A percentile compares a stretch with the other conserved stretches of the same genome.
phyloP scores from a whole-genome alignment of 2,329 filamentous ascomycete genomes.

The Pseudocercospora fijiensis region DNA sequence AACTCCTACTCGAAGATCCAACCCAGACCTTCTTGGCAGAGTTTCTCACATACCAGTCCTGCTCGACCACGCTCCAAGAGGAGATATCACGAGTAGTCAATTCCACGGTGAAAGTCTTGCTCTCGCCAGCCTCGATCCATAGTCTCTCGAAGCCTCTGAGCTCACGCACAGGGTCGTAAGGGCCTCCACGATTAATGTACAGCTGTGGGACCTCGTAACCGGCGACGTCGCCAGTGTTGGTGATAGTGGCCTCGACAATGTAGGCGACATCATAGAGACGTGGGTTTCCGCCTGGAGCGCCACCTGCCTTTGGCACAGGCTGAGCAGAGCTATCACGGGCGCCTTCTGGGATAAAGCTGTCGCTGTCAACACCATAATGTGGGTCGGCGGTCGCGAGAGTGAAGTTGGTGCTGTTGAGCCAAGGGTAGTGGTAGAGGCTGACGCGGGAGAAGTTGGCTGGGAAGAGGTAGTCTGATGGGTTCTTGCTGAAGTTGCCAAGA shows the following conservation, averaged over 20 bases:
- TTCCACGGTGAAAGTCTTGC: constrained; percentile 38
- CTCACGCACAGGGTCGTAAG: constrained; percentile 44
- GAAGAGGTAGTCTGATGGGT: constrained; percentile 56
- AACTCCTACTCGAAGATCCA: constrained; percentile 57
- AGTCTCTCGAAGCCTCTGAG: constrained; percentile 39
- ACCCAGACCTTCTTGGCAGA: constrained; percentile 59
- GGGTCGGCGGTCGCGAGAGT: constrained; percentile 56
- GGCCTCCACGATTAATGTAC: constrained; percentile 52
- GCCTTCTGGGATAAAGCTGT: constrained; percentile 58
- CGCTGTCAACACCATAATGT: constrained; percentile 57
- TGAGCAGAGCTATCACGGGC: constrained; percentile 58
- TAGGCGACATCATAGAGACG: constrained; percentile 67
- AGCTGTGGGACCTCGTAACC: constrained; percentile 57
- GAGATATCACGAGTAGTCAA: constrained; percentile 49
- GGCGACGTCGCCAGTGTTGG: constrained; percentile 52
- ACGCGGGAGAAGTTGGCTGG: constrained; percentile 57
- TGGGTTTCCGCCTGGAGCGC: constrained; percentile 61
- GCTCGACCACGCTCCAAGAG: constrained; percentile 50
- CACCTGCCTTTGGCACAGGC: constrained; percentile 60
- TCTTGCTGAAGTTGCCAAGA: constrained; percentile 62
- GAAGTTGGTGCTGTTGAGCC: constrained; percentile 62
- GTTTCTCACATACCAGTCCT: constrained; percentile 58
- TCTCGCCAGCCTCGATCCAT: constrained; percentile 33
- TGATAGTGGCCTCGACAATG: constrained; percentile 63
- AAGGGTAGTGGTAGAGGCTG: constrained; percentile 65